Conservation (phyloP, 371 early-diverging fungal genomes). For the Mortierella sp. region DNA sequence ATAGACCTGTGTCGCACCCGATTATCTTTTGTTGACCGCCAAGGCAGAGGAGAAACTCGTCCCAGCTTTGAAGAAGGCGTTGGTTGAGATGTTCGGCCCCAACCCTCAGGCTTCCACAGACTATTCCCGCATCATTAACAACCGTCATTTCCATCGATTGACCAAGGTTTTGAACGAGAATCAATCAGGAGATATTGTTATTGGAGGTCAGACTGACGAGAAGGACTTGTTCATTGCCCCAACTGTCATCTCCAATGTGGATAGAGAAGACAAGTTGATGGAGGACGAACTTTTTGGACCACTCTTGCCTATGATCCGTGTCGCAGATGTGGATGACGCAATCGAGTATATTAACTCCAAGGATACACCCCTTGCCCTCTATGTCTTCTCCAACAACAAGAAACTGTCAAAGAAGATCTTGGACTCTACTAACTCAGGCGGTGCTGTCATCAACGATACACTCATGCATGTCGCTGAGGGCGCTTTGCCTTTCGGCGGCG, state of each 20-base stretch:
- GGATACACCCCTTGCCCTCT: constrained; percentile 81
- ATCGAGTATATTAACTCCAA: constrained; percentile 73
- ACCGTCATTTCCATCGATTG: constrained; percentile 81
- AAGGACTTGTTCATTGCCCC: constrained; percentile 76
- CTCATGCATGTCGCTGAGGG: constrained; percentile 75
- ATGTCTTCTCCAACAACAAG: constrained; percentile 61
- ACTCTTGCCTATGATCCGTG: constrained; percentile 84
- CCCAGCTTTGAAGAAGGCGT: constrained; percentile 63
- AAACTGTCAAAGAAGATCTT: constrained; percentile 62
- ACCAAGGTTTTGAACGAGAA: constrained; percentile 62
- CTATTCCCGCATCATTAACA: constrained; percentile 80
- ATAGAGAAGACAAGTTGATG: constrained; percentile 71
- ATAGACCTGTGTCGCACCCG: constrained; percentile 89
- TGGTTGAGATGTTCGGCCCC: constrained; percentile 64
- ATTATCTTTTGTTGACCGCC: constrained; percentile 82
- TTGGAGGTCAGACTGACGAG: constrained; percentile 69
- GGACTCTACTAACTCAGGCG: constrained; percentile 80
- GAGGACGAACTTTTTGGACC: constrained; percentile 90
- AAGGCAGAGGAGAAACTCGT: constrained; percentile 65
- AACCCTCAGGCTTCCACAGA: constrained; percentile 66
- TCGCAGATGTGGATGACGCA: constrained; percentile 79
- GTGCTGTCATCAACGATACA: constrained; percentile 85
- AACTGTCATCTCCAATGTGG: constrained; percentile 70
- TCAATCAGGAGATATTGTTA: constrained; percentile 64
- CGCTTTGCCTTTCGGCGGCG: constrained; percentile 93